Base-by-base conservation (phyloP, 495 filamentous ascomycete genomes). In the Margaritispora aquatica region DNA sequence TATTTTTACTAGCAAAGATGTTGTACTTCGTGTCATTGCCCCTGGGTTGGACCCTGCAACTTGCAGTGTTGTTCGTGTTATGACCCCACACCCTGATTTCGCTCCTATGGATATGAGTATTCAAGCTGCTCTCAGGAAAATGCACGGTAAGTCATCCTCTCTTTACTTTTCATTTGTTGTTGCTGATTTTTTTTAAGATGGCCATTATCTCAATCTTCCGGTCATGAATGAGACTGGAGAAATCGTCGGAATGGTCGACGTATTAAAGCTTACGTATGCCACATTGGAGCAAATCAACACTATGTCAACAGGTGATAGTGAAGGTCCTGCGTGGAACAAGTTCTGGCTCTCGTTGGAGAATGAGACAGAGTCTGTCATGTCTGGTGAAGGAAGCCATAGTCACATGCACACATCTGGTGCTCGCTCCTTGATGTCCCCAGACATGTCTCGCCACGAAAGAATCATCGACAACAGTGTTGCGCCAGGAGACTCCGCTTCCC, bases 1-100 rank as follows among this genome's bases (percentile, higher is more conserved):
- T 75, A 98, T 98, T 68, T 98, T 98, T 73, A 98, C 94, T 51
- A 97, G 94, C 78, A 98, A 98, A 75, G 94, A 98, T 76, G 92
- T 98, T 48, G 94, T 98, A 55, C 82, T 98, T 54, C 91, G 94
- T 72, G 94, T 98, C 55, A 98, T 98, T 75, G 94, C 94, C 36
- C 93, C 94, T 24, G 95, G 94, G 10, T 80, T 98, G 56, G 94
- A 98, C 70, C 94, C 94, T 51, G 84, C 84, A 11, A 97, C 87
- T 60, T 97, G 95, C 78, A 97, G 93, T 68, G 94, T 98, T 52
- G 92, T 97, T 47, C 85, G 94, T 58, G 94, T 98, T 55, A 98
- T 98, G 94, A 98, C 94, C 19, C 94, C 94, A 56, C 94, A 98
- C 70, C 94, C 94, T 9, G 94, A 98, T 67, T 98, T 98, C 79